Evolutionary conservation across 1,284 basidiomycete species (phyloP).

Genomic region (Trichosporon faecale): DNA sequence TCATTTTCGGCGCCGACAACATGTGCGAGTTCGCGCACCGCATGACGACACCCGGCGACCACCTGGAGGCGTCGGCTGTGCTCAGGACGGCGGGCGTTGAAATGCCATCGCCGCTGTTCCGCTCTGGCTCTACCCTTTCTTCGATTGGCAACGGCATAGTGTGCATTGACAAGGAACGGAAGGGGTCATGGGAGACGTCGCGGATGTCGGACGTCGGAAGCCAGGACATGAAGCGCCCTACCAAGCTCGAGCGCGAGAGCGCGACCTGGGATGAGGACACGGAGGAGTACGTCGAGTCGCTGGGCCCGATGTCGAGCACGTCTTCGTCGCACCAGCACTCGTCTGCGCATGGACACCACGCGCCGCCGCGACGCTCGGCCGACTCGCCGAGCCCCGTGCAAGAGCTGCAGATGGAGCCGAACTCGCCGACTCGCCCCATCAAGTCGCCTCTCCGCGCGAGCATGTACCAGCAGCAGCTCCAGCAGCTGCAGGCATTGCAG

Average conservation of each 20-base stretch:
- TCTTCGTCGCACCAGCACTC: background rate
- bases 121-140: background rate
- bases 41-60: slow-evolving; percentile 40
- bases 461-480: background rate
- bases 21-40: slow-evolving; percentile 51
- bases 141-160: slow-evolving; percentile 8
- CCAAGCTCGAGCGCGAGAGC: slow-evolving; percentile 1
- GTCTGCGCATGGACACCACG: background rate
- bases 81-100: background rate
- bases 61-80: background rate
- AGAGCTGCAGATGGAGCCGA: background rate
- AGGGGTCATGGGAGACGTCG: slow-evolving; percentile 2
- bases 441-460: background rate
- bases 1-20: slow-evolving; percentile 40
- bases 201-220: background rate
- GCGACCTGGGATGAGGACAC: slow-evolving; percentile 5
- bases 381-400: background rate
- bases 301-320: slow-evolving; percentile 3
- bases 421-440: background rate
- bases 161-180: slow-evolving; percentile 3
- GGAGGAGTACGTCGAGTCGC: slow-evolving; percentile 1
- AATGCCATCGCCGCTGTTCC: background rate
- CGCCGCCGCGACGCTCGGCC: background rate
- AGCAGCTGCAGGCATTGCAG: background rate
- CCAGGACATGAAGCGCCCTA: background rate